A percentile compares a stretch with the other conserved stretches of the same genome.
Evolutionary conservation across 805 yeast species (phyloP).

Genomic region (Kodamaea kakaduensis): DNA sequence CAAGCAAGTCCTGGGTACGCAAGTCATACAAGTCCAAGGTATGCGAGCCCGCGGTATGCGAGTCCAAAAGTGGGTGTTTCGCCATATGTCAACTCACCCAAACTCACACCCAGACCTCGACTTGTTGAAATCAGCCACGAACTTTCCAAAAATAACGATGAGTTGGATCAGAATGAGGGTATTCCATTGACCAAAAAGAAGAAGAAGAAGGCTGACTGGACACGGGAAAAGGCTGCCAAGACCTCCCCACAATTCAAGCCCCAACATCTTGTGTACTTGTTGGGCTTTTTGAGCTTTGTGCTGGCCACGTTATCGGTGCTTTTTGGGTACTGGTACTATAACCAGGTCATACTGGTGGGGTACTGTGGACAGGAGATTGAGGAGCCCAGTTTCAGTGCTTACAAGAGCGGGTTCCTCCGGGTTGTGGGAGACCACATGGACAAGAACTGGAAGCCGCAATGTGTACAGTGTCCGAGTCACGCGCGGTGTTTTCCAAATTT

Average conservation of each 20-base stretch:
- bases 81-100: no score
- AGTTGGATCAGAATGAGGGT: constrained; percentile 11
- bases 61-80: no score
- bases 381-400: constrained; percentile 36
- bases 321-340: constrained; percentile 57
- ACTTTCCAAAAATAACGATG: constrained; percentile 13
- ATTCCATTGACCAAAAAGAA: not conserved
- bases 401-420: constrained; percentile 26
- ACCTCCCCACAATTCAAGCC: constrained; percentile 1
- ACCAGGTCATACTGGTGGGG: constrained; percentile 60
- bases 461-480: constrained; percentile 77
- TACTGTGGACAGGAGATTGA: constrained; percentile 67
- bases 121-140: constrained; percentile 10
- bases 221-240: not conserved
- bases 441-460: constrained; percentile 48
- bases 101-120: constrained; percentile 13
- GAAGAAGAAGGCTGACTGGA: not conserved
- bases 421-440: constrained; percentile 45
- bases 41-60: no score
- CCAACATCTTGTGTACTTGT: constrained; percentile 4
- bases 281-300: constrained; percentile 17
- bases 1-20: no score
- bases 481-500: constrained; percentile 66
- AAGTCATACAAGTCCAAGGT: no score
- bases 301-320: constrained; percentile 31